Base-by-base conservation (phyloP, 352 stramenopile genomes). In the Blastocystis sp. region DNA sequence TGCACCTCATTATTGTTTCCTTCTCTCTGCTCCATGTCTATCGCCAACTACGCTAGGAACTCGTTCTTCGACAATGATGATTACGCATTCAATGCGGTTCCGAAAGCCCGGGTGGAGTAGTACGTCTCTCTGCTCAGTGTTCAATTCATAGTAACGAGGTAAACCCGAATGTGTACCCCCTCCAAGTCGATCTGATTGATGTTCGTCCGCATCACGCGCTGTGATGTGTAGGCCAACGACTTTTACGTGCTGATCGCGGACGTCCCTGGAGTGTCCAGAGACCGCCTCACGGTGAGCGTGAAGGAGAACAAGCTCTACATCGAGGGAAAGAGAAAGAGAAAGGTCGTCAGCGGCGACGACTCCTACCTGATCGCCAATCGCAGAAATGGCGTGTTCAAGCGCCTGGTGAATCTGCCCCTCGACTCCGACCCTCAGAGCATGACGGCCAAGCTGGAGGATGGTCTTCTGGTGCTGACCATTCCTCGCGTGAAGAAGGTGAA, bases 221-320 rank as follows among this genome's bases (percentile, higher is more conserved):
- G 9, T 84, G 40, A 66, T n/a, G 11, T 43, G 17, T 68, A 84
- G 68, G 48, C 78, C 54, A 10, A 11, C 45, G 63, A 74, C 21
- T 77, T 79, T 69, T 88, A 88, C 45, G 78, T 88, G 14, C 34
- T 88, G 10, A 76, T 88, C 43, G 78, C 78, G 9, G 78, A 88
- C 78, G 24, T 88, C 57, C 78, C 78, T 19, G 78, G 78, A 88
- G 68, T 88, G 11, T 62, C 64, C 17, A 88, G 62, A 24, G 78
- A 88, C 62, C 78, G 78, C 57, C 42, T 88, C 11, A 88, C 17
- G 10, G 62, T 88, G 19, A 74, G 24, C 4, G 78, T 88, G 43
- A 88, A 88, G 78, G 78, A 88, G 42, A 70, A 79, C 78, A 88
- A 88, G 78, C 63, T 88, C 52, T 59, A 66, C n/a, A 88, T 88